Conservation (phyloP, 495 filamentous ascomycete species). For the Aspergillus indologenus region DNA sequence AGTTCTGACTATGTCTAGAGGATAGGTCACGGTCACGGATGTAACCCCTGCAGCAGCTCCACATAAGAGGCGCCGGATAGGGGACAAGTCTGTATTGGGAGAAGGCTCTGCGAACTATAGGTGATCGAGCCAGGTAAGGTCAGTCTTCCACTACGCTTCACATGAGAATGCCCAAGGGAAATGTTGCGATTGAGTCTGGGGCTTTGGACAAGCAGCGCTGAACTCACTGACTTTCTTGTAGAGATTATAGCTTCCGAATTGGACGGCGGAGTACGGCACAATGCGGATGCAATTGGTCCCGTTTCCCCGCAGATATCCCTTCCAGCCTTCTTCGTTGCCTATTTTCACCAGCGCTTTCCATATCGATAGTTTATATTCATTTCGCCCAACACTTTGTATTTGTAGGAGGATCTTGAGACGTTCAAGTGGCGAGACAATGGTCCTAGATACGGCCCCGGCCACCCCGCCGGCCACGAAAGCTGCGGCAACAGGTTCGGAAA, state of each 20-base stretch:
- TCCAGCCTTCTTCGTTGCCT: conserved; percentile 94
- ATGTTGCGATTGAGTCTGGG: neutral
- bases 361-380: conserved; percentile 88
- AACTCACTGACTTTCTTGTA: conserved; percentile 76
- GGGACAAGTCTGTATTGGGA: conserved; percentile 63
- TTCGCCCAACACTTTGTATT: conserved; percentile 84
- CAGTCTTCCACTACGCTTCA: too few relatives aligned
- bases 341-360: conserved; percentile 88
- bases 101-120: conserved; percentile 70
- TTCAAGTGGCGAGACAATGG: conserved; percentile 93
- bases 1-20: conserved; percentile 94
- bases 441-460: conserved; percentile 93
- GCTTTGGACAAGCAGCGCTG: neutral
- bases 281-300: conserved; percentile 98
- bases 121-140: neutral
- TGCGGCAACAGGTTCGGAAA: conserved; percentile 71
- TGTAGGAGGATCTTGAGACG: conserved; percentile 97
- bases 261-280: conserved; percentile 94
- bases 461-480: conserved; percentile 96
- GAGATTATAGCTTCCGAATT: conserved; percentile 96
- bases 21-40: conserved; percentile 77
- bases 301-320: conserved; percentile 94
- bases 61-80: conserved; percentile 70
- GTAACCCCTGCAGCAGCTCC: conserved; percentile 91
- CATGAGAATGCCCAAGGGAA: neutral